A percentile compares a stretch with the other conserved stretches of the same genome.
These are phyloP conservation scores for Rhizopogon rudus DNA, from an alignment of 768 basidiomycete species.

Conservation along the genomic window DNA sequence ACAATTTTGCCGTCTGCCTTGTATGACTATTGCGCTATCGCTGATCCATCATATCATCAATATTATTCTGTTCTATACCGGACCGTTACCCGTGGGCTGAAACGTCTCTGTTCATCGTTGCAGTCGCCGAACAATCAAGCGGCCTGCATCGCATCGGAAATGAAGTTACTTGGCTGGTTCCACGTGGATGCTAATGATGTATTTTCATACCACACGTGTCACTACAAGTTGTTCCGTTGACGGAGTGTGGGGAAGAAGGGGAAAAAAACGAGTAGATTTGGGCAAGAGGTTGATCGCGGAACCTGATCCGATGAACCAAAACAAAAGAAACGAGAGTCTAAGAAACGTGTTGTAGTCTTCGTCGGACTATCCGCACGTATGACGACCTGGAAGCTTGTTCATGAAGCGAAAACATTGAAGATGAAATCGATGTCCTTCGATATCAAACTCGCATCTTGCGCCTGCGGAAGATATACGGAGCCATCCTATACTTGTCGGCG, in stretches of 20 bases:
- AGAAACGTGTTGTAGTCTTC: conserved; percentile 7
- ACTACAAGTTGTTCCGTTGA: conserved; percentile 8
- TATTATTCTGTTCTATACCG: conserved; percentile 9
- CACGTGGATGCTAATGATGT: conserved; percentile 7
- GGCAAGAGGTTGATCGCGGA: conserved; percentile 12
- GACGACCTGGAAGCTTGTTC: background rate
- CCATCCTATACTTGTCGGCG: conserved; percentile 5
- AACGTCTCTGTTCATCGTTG: conserved; percentile 9
- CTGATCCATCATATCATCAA: conserved; percentile 6
- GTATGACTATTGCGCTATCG: conserved; percentile 12
- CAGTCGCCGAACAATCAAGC: background rate
- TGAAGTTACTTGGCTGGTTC: background rate
- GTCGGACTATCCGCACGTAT: conserved; percentile 6
- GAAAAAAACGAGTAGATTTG: background rate
- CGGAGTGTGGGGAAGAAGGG: conserved; percentile 15
- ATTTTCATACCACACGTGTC: conserved; percentile 3
- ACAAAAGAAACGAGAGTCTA: background rate
- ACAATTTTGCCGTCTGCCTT: conserved; percentile 21
- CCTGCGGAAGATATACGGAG: background rate
- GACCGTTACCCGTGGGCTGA: conserved; percentile 9
- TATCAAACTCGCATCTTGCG: background rate
- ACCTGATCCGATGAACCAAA: conserved; percentile 14
- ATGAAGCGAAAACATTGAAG: background rate
- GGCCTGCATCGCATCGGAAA: background rate
- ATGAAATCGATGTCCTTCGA: too few relatives aligned